These are phyloP conservation scores for Ensete glaucum DNA, from an alignment of 176 grass and related monocot species.

Conservation along the genomic window DNA sequence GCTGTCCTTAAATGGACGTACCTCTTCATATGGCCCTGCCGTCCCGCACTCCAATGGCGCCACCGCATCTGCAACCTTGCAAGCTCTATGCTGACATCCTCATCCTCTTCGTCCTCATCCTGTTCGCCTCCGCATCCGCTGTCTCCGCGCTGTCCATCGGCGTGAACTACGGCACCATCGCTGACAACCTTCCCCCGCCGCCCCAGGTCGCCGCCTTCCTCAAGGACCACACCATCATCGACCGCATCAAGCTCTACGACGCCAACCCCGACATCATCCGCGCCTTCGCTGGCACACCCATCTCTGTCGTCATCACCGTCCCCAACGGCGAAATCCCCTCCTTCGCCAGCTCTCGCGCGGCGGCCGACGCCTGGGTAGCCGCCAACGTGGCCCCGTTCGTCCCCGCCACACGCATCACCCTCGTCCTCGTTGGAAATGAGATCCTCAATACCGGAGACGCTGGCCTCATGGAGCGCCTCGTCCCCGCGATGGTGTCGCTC, in stretches of 20 bases:
- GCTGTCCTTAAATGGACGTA: not conserved
- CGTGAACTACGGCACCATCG: conserved; percentile 84
- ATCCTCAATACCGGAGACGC: conserved; percentile 33
- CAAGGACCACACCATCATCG: conserved; percentile 32
- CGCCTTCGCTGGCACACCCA: conserved; percentile 50
- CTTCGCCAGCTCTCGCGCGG: conserved; percentile 29
- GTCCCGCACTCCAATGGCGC: not conserved
- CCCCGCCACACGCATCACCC: conserved; percentile 44
- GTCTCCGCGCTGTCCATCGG: conserved; percentile 32
- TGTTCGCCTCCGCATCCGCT: not conserved
- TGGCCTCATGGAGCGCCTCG: conserved; percentile 32
- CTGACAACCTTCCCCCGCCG: conserved; percentile 63
- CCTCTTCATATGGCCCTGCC: no score
- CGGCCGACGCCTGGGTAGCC: conserved; percentile 46
- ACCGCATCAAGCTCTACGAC: conserved; percentile 86
- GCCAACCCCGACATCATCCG: conserved; percentile 67
- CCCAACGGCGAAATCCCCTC: conserved; percentile 44
- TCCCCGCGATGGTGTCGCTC: conserved; percentile 58
- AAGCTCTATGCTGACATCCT: not conserved
- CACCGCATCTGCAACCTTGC: not conserved
- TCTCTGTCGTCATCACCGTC: conserved; percentile 50
- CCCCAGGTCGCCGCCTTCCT: conserved; percentile 47
- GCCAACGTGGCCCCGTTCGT: conserved; percentile 53
- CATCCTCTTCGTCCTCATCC: not conserved
- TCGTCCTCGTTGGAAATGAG: conserved; percentile 76